A percentile compares a stretch with the other conserved stretches of the same genome.
These are phyloP conservation scores for Crithidia fasciculata DNA, from an alignment of 208 protist genomes.

Conservation along the genomic window DNA sequence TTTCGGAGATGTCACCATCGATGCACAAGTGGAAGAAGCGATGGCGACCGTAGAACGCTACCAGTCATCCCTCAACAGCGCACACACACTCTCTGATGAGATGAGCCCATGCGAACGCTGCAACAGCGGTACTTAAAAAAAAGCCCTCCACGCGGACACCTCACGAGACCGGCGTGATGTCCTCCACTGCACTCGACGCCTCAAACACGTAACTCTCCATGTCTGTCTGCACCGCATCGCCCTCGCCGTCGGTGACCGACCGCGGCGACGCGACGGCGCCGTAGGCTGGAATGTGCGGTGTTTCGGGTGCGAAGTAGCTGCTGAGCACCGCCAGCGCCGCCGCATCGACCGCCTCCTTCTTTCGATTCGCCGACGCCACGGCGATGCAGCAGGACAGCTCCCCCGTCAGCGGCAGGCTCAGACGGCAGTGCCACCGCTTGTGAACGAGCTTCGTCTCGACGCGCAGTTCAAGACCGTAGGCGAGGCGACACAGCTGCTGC, in stretches of 20 bases:
- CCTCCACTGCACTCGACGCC: not conserved
- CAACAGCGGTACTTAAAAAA: too few species aligned
- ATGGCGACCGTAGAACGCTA: too few species aligned
- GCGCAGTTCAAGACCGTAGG: constrained; percentile 20
- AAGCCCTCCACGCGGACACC: too few species aligned
- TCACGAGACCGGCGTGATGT: not conserved
- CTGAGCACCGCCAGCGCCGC: constrained; percentile 34
- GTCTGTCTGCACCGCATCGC: not conserved
- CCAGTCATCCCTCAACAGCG: too few species aligned
- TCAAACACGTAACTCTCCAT: constrained; percentile 9
- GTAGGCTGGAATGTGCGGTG: not conserved
- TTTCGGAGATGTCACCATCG: too few species aligned
- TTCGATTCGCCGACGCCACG: constrained; percentile 29
- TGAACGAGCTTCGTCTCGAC: constrained; percentile 21
- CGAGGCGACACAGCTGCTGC: constrained; percentile 13
- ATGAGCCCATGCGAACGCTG: too few species aligned
- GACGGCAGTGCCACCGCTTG: constrained; percentile 55
- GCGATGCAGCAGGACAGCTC: constrained; percentile 46
- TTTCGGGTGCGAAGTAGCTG: constrained; percentile 15
- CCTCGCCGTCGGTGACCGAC: not conserved
- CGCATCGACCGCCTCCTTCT: constrained; percentile 59
- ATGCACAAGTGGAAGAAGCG: too few species aligned
- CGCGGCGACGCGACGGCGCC: not conserved
- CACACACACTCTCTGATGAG: too few species aligned
- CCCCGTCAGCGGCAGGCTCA: constrained; percentile 47